Conservation (phyloP, 495 filamentous ascomycete genomes). For the Rhypophila decipiens region DNA sequence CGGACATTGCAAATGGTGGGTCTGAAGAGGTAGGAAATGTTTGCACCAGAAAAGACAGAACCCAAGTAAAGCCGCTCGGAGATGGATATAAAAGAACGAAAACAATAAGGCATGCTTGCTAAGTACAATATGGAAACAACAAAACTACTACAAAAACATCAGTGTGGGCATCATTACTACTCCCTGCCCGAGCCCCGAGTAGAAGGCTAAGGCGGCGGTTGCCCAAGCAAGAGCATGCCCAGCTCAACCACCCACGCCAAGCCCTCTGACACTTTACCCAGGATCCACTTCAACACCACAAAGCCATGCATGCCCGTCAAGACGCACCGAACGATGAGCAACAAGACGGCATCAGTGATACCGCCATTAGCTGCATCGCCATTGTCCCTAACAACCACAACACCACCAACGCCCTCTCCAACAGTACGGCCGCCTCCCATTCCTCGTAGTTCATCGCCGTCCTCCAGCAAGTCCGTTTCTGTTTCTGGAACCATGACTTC, state of each 20-base stretch:
- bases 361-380: no score
- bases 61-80: no score
- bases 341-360: conserved; percentile 16
- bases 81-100: no score
- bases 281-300: conserved; percentile 18
- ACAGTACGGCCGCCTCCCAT: conserved; percentile 7
- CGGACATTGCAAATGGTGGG: no score
- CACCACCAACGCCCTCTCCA: background rate
- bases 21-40: no score
- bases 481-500: conserved; percentile 1
- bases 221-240: conserved; percentile 17
- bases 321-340: conserved; percentile 18
- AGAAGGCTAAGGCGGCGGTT: background rate
- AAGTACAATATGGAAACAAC: no score
- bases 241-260: conserved; percentile 24
- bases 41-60: no score
- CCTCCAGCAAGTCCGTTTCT: background rate
- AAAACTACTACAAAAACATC: no score
- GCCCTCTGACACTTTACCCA: conserved; percentile 17
- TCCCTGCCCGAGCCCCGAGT: no score
- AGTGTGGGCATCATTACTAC: no score
- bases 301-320: conserved; percentile 19
- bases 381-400: no score
- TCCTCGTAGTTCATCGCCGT: conserved; percentile 1
- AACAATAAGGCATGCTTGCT: no score